Conservation (phyloP, 495 filamentous ascomycete genomes). For the Filosporella fistucella region DNA sequence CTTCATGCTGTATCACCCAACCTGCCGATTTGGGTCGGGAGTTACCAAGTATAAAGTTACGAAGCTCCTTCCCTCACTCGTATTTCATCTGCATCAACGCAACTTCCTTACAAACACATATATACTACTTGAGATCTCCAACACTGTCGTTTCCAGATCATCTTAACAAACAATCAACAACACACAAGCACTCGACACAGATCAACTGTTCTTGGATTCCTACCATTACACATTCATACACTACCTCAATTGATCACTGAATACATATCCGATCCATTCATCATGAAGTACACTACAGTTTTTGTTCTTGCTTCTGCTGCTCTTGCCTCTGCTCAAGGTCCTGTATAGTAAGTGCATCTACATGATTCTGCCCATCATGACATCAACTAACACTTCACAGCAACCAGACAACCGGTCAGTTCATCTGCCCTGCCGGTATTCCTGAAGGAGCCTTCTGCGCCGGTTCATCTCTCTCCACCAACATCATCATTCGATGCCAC, state of each 20-base stretch:
- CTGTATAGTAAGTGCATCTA: constrained; percentile 10
- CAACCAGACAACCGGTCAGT: constrained; percentile 12
- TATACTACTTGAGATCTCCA: neutral
- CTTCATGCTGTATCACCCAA: too few relatives aligned
- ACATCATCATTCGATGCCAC: constrained; percentile 28
- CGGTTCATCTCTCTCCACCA: constrained; percentile 9
- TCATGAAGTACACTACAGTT: constrained; percentile 27
- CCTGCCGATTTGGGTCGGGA: too few relatives aligned
- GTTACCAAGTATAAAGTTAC: too few relatives aligned
- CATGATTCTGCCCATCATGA: neutral
- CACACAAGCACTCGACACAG: too few relatives aligned
- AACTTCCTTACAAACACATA: neutral
- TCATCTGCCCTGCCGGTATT: constrained; percentile 18
- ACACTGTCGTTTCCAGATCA: constrained; percentile 1
- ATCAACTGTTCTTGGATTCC: too few relatives aligned
- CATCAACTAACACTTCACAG: constrained; percentile 5
- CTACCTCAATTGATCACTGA: neutral
- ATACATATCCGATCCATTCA: constrained; percentile 5
- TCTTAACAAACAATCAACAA: too few relatives aligned
- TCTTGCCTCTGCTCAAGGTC: constrained; percentile 12
- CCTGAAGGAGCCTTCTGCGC: constrained; percentile 22
- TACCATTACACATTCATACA: neutral
- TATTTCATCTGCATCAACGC: too few relatives aligned
- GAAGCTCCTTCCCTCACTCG: too few relatives aligned
- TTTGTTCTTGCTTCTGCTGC: constrained; percentile 23